These are phyloP conservation scores for Inga leiocalycina DNA, from an alignment of 306 rosid species.

Conservation along the genomic window DNA sequence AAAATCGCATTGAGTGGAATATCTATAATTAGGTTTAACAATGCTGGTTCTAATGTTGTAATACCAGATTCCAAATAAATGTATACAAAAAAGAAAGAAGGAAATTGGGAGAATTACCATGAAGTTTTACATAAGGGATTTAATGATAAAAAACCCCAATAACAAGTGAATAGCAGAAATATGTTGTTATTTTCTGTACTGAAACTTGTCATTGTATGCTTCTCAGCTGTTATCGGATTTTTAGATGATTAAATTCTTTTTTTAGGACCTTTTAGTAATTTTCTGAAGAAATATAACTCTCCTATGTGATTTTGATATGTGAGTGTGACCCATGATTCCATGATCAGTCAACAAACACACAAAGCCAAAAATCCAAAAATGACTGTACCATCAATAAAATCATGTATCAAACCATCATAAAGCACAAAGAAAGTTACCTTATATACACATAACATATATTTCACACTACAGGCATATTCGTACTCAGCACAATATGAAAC, in stretches of 20 bases:
- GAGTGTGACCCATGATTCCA: slow-evolving; percentile 38
- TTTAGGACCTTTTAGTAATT: too few relatives aligned
- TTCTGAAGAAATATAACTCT: background rate
- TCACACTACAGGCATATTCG: slow-evolving; percentile 14
- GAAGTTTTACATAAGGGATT: too few relatives aligned
- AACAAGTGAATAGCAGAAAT: too few relatives aligned
- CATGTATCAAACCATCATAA: background rate
- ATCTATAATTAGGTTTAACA: background rate
- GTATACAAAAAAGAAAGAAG: too few relatives aligned
- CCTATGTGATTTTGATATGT: slow-evolving; percentile 39
- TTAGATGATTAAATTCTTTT: too few relatives aligned
- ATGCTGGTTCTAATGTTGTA: background rate
- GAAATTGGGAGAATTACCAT: too few relatives aligned
- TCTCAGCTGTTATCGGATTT: too few relatives aligned
- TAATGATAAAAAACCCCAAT: too few relatives aligned
- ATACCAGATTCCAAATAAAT: background rate
- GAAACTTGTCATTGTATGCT: too few relatives aligned
- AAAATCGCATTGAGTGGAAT: too few relatives aligned
- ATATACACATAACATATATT: slow-evolving; percentile 42
- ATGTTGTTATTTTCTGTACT: too few relatives aligned
- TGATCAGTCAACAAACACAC: slow-evolving; percentile 4
- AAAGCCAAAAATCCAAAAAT: background rate
- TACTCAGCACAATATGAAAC: background rate
- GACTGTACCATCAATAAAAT: background rate
- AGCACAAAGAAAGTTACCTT: slow-evolving; percentile 22